Evolutionary conservation across 352 stramenopile genomes (phyloP), one percentile per base, ranked within the genome.

Genomic region (Vaucheria bursata): DNA sequence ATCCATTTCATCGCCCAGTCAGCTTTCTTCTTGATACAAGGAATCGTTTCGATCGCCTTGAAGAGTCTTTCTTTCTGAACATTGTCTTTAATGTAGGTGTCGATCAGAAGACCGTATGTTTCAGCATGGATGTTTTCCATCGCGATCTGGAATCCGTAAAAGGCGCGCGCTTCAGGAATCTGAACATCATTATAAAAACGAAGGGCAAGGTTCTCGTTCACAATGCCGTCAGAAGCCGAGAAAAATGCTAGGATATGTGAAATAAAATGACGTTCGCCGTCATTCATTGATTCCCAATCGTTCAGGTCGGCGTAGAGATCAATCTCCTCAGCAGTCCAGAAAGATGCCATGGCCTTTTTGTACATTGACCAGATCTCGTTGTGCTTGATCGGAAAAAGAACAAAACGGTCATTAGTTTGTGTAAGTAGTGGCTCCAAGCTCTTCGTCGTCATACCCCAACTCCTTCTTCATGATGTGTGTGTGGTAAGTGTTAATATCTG

Each of bases 51-150:
- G 79, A 98, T 97, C n/a, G 95, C 94, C 79, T 94, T 91, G 59
- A 98, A 87, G 31, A 98, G 81, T 76, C 91, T 87, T 66, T 90
- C 83, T 87, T 97, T 98, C 86, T 98, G 92, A 3, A 79, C 59
- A 1, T 73, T 12, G 79, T 99, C 93, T 84, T 97, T 96, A 83
- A 98, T 97, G 84, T 98, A 98, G 38, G 94, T 99, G 85, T 98
- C 95, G 84, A 99, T 98, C 34, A 99, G 87, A 32, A 99, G 88
- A 77, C 89, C 97, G 86, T 99, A 99, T 18, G 97, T 95, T 85
- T 99, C 95, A 53, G 90, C 95, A 88, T 99, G 95, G 85, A 99
- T 99, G 87, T 98, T 98, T 85, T 99, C 95, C 53, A 99, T 97
- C 31, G 95, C 95, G 84, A 98, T 98, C 88, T 99, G 95, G 85